phyloP scores from a whole-genome alignment of 352 stramenopile genomes.

The Peronospora destructor region DNA sequence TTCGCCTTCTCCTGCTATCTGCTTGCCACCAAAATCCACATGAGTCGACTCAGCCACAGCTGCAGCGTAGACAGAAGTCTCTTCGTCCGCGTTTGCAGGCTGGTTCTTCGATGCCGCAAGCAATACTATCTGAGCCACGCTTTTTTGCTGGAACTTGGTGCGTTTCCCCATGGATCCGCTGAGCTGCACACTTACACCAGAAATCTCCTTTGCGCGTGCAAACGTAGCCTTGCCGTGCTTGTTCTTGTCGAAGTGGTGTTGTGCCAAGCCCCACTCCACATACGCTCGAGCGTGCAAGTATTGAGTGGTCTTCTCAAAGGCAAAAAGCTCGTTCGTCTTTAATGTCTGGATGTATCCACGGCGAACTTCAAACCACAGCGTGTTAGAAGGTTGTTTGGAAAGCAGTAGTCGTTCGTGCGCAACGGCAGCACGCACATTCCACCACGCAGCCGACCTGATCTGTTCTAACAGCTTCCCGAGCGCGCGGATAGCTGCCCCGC shows the following conservation, averaged over 20 bases:
- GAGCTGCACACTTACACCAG: slow-evolving; percentile 80
- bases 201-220: slow-evolving; percentile 72
- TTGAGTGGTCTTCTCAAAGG: slow-evolving; percentile 30
- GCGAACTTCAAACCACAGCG: slow-evolving; percentile 67
- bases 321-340: slow-evolving; percentile 32
- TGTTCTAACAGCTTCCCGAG: slow-evolving; percentile 28
- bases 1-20: slow-evolving; percentile 19
- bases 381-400: slow-evolving; percentile 57
- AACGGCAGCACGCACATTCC: slow-evolving; percentile 66
- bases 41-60: slow-evolving; percentile 55
- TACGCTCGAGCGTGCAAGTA: slow-evolving; percentile 68
- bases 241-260: slow-evolving; percentile 89
- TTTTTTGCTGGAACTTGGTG: slow-evolving; percentile 93
- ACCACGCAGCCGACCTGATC: slow-evolving; percentile 55
- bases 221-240: slow-evolving; percentile 89
- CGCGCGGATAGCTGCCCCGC: slow-evolving; percentile 20
- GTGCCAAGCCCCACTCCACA: slow-evolving; percentile 90
- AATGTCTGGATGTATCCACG: slow-evolving; percentile 51
- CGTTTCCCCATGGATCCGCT: slow-evolving; percentile 90
- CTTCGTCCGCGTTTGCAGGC: slow-evolving; percentile 23
- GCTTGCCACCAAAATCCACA: slow-evolving; percentile 58
- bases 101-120: slow-evolving; percentile 58
- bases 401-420: slow-evolving; percentile 65
- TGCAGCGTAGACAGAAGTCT: slow-evolving; percentile 46
- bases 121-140: slow-evolving; percentile 85